These are phyloP conservation scores for Simmondsia chinensis DNA, from an alignment of 148 eudicot species.

Conservation along the genomic window DNA sequence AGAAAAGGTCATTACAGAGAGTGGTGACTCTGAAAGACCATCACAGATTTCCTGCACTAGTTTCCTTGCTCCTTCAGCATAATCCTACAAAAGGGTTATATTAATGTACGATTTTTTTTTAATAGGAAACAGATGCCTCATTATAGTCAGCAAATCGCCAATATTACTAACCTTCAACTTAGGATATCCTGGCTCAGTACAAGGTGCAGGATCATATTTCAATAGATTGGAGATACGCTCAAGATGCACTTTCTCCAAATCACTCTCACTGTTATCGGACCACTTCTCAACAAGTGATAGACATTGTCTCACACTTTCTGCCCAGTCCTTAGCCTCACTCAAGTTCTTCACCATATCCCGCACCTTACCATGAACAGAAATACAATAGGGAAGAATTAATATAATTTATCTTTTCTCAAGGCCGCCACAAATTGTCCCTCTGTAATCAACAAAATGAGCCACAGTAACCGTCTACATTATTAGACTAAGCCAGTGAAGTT, in stretches of 20 bases:
- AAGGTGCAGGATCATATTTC: slow-evolving; percentile 38
- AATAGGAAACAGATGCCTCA: too few species aligned
- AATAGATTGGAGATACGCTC: slow-evolving; percentile 47
- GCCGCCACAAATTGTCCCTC: too few species aligned
- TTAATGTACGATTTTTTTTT: slow-evolving; percentile 1
- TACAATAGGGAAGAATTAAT: too few species aligned
- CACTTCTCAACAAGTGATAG: slow-evolving; percentile 43
- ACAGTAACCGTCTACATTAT: too few species aligned
- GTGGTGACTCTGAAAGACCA: slow-evolving; percentile 32
- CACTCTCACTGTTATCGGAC: slow-evolving; percentile 21
- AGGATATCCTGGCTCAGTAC: slow-evolving; percentile 52
- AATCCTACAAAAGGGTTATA: slow-evolving; percentile 30
- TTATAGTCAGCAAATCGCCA: too few species aligned
- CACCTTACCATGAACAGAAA: slow-evolving; percentile 67
- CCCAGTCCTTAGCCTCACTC: slow-evolving; percentile 77
- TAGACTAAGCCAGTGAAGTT: too few species aligned
- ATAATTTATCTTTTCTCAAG: too few species aligned
- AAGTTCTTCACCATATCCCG: slow-evolving; percentile 67
- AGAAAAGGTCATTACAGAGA: slow-evolving; percentile 32
- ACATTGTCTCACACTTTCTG: slow-evolving; percentile 46
- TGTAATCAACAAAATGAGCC: too few species aligned
- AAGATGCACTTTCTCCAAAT: slow-evolving; percentile 41
- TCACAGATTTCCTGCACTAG: slow-evolving; percentile 49
- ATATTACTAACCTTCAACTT: slow-evolving; percentile 50
- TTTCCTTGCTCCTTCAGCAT: slow-evolving; percentile 43